These are phyloP conservation scores for Elsinoe fawcettii DNA, from an alignment of 2,329 filamentous ascomycete genomes.

Conservation along the genomic window DNA sequence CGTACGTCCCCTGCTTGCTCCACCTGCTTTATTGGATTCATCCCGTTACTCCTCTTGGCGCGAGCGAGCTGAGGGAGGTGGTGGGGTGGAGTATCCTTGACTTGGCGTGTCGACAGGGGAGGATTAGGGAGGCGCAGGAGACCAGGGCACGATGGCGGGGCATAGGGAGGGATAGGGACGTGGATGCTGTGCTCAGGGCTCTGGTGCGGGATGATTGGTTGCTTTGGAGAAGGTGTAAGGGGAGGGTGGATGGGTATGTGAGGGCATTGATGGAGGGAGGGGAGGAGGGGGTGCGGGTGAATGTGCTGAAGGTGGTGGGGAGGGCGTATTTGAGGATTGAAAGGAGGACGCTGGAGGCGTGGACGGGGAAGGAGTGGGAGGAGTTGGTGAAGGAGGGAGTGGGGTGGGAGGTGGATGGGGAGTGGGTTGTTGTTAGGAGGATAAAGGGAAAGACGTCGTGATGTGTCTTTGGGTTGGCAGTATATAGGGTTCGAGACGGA, in stretches of 20 bases:
- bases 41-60: constrained; percentile 55
- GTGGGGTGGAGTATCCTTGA: constrained; percentile 77
- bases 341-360: constrained; percentile 58
- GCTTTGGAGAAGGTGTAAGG: constrained; percentile 63
- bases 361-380: constrained; percentile 63
- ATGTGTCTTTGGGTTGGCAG: background rate
- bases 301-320: constrained; percentile 80
- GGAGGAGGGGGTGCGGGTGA: constrained; percentile 62
- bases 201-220: constrained; percentile 78
- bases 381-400: constrained; percentile 64
- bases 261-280: constrained; percentile 74
- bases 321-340: constrained; percentile 71
- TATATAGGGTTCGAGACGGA: background rate
- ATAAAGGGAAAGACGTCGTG: constrained; percentile 35
- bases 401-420: constrained; percentile 69
- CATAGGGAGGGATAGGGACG: constrained; percentile 54
- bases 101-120: constrained; percentile 71
- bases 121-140: constrained; percentile 65
- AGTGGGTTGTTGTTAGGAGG: constrained; percentile 66
- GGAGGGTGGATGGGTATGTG: constrained; percentile 70
- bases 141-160: constrained; percentile 50
- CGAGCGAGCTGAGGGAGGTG: constrained; percentile 69
- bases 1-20: constrained; percentile 80
- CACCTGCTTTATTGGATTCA: constrained; percentile 70
- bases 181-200: constrained; percentile 61